Percentiles rank a stretch among this genome's conserved stretches.
phyloP scores from a whole-genome alignment of 257 asterid genomes.

The Anisodus tanguticus region DNA sequence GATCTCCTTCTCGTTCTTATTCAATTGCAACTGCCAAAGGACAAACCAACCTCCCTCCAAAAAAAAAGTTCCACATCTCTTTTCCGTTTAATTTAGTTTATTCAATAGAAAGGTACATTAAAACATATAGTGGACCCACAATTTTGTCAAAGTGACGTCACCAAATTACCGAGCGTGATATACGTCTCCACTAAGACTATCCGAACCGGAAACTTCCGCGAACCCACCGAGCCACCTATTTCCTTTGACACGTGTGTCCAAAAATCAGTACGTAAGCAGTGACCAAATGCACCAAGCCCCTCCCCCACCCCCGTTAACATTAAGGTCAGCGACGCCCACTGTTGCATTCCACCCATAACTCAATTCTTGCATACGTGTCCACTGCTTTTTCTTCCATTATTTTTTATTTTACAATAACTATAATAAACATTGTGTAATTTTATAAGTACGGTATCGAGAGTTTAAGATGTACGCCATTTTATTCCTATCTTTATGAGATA shows the following conservation, averaged over 20 bases:
- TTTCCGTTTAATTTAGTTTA: background rate
- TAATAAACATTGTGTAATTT: too few species aligned
- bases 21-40: slow-evolving; percentile 14
- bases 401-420: too few species aligned
- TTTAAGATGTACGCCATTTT: too few species aligned
- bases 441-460: too few species aligned
- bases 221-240: slow-evolving; percentile 8
- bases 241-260: slow-evolving; percentile 38
- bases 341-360: background rate
- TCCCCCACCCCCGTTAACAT: slow-evolving; percentile 15
- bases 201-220: slow-evolving; percentile 12
- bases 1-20: background rate
- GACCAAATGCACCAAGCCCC: slow-evolving; percentile 45
- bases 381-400: slow-evolving; percentile 24
- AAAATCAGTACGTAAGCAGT: slow-evolving; percentile 57
- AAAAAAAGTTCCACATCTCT: background rate
- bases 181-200: background rate
- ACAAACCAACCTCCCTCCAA: background rate
- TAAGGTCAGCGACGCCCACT: background rate
- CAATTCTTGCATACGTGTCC: slow-evolving; percentile 54
- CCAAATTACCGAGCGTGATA: background rate
- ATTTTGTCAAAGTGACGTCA: background rate
- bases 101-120: background rate
- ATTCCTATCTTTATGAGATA: too few species aligned
- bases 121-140: background rate